These are phyloP conservation scores for Meyerozyma sp. DNA, from an alignment of 1,139 yeast genomes.

Conservation along the genomic window DNA sequence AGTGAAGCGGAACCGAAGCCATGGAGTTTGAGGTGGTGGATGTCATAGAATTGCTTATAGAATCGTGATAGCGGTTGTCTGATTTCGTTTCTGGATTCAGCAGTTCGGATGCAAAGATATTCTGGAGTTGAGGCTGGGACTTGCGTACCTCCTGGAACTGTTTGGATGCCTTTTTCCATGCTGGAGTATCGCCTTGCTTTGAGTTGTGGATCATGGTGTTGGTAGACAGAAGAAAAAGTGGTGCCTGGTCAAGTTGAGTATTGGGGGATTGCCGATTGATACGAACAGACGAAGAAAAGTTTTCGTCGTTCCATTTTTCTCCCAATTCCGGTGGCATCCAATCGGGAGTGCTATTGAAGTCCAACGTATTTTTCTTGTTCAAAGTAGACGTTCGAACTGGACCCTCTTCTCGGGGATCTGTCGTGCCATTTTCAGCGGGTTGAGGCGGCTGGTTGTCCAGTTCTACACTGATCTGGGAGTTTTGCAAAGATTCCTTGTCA, in stretches of 20 bases:
- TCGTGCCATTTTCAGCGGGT: too few species aligned
- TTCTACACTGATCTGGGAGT: neutral
- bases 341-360: constrained; percentile 29
- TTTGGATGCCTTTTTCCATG: constrained; percentile 32
- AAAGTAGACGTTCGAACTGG: constrained; percentile 16
- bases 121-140: constrained; percentile 27
- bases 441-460: neutral
- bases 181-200: constrained; percentile 25
- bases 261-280: constrained; percentile 16
- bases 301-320: constrained; percentile 28
- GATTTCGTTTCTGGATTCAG: constrained; percentile 2
- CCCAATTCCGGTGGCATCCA: constrained; percentile 43
- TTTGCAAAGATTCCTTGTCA: neutral
- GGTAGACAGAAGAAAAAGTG: constrained; percentile 17
- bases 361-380: constrained; percentile 5
- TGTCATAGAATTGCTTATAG: constrained; percentile 21
- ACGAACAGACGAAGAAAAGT: constrained; percentile 20
- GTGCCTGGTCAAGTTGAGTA: constrained; percentile 12
- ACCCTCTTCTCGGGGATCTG: constrained; percentile 1
- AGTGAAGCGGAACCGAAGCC: constrained; percentile 14
- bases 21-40: constrained; percentile 36
- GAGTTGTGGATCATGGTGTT: constrained; percentile 37
- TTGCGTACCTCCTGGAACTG: constrained; percentile 23
- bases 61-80: constrained; percentile 9
- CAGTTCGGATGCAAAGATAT: constrained; percentile 23